A percentile compares a stretch with the other conserved stretches of the same genome.
Conservation (phyloP, 2,329 filamentous ascomycete genomes). For the Fusarium dimerum region DNA sequence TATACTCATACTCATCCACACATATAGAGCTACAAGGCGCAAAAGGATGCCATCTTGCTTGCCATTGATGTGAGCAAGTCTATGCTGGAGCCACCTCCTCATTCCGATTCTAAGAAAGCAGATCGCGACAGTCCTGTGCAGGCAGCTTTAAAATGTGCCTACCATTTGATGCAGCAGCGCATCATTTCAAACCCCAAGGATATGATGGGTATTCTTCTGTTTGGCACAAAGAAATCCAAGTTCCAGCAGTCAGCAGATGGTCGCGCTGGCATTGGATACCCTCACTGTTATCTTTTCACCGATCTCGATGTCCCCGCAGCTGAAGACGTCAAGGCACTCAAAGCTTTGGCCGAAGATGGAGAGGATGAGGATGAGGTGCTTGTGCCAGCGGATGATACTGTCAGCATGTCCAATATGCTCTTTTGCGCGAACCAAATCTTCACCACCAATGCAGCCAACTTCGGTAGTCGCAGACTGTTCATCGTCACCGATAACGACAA, state of each 20-base stretch:
- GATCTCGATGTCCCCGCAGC: slow-evolving; percentile 88
- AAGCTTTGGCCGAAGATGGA: slow-evolving; percentile 74
- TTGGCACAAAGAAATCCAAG: slow-evolving; percentile 83
- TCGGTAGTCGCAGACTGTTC: slow-evolving; percentile 89
- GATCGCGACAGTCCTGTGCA: slow-evolving; percentile 76
- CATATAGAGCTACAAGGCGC: slow-evolving; percentile 76
- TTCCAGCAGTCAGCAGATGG: slow-evolving; percentile 69
- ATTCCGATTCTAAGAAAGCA: slow-evolving; percentile 70
- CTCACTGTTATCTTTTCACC: slow-evolving; percentile 88
- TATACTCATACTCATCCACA: slow-evolving; percentile 10
- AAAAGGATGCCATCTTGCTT: slow-evolving; percentile 98
- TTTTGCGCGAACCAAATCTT: slow-evolving; percentile 98
- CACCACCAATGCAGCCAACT: slow-evolving; percentile 91
- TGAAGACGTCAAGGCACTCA: slow-evolving; percentile 79
- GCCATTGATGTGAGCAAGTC: slow-evolving; percentile 89
- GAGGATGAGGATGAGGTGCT: slow-evolving; percentile 71
- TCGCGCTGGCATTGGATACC: slow-evolving; percentile 66
- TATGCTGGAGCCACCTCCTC: slow-evolving; percentile 73
- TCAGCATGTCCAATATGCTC: slow-evolving; percentile 84
- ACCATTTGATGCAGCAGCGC: slow-evolving; percentile 94
- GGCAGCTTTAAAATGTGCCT: slow-evolving; percentile 90
- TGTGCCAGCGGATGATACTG: slow-evolving; percentile 65
- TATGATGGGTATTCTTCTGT: slow-evolving; percentile 94
- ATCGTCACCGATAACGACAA: slow-evolving; percentile 94
- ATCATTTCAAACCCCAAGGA: slow-evolving; percentile 97